Base-by-base conservation (phyloP, 371 early-diverging fungal genomes). In the Batkoa obscura region DNA sequence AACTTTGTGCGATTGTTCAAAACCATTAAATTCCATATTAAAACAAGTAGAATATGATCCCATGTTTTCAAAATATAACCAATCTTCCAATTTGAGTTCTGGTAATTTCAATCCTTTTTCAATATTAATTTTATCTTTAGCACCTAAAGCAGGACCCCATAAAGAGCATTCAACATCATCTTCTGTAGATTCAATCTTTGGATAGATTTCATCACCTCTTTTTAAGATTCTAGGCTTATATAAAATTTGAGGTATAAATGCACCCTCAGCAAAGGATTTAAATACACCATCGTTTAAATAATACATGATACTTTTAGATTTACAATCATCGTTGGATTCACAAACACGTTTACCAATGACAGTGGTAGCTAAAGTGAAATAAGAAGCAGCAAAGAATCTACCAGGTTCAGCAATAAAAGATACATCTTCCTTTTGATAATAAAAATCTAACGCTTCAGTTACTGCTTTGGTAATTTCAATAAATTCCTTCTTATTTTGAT, bases 121-220 rank as follows among this genome's bases (percentile, higher is more conserved):
- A 53, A 78, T 70, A 59, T 74, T 76, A 55, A 97, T 78, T 66
- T 88, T 88, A 71, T 97, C 97, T 60, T 94, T 90, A 17, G 94
- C 92, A 69, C 94, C 95, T 68, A 95, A 94, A 43, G 95, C 94
- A 34, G 94, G 97, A n/a, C 94, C 95, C 96, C 96, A 94, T 56
- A 94, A 72, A 64, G 80, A 81, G 72, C 50, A 31, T 17, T 46
- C 46, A n/a, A 17, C n/a, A n/a, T 50, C 50, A 5, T 23, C 17
- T 3, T 52, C 57, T 1, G 63, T 60, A 48, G 65, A 66, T 52
- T n/a, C n/a, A n/a, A n/a, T n/a, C 2, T 55, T 49, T 4, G 63
- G 60, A n/a, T n/a, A n/a, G n/a, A n/a, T n/a, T 53, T 62, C 64
- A 52, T 50, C 62, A 50, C 60, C 58, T n/a, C n/a, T n/a, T n/a